Base-by-base conservation (phyloP, 2,329 filamentous ascomycete species). In the Seiridium unicorne region DNA sequence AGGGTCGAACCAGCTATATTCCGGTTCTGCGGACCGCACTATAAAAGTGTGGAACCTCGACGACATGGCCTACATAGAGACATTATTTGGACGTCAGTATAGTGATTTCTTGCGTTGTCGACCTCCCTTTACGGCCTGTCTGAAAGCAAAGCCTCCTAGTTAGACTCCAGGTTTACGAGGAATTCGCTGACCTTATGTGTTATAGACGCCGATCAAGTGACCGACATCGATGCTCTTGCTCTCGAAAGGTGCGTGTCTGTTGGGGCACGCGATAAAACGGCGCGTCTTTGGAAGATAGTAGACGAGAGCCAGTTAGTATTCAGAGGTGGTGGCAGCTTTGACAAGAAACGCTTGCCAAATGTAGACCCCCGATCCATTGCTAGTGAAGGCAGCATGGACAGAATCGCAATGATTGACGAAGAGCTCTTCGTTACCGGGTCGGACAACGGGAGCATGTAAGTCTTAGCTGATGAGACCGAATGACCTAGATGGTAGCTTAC, bases 241-340 rank as follows among this genome's bases (percentile, higher is more conserved):
- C 88, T 93, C 67, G 95, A 98, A 74, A 89, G 92, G 54, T 97
- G 95, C 72, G 84, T 98, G 61, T 95, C 89, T 63, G 95, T 97
- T 18, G 95, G 95, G 59, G 90, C 92, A 5, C 84, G 95, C 65
- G 95, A 99, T 74, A 88, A 94, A 60, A 97, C 93, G 2, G 95
- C 94, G 44, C 84, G 95, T 61, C 78, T 97, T 67, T 99, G 95
- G 95, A 97, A 97, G 76, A 93, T 99, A 1, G 87, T 92, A 4
- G 95, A 99, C 69, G 94, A 99, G 77, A 92, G 90, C 1, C 95
- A 99, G 73, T 85, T 99, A 5, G 93, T 98, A 2, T 99, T 98
- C 76, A 89, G 94, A 53, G 94, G 93, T 60, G 90, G 88, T 47
- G 76, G 77, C 8, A 35, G 26, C n/a, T 79, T 82, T 34, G 81